These are phyloP conservation scores for Linnemannia exigua DNA, from an alignment of 192 early-diverging fungal genomes.

Conservation along the genomic window DNA sequence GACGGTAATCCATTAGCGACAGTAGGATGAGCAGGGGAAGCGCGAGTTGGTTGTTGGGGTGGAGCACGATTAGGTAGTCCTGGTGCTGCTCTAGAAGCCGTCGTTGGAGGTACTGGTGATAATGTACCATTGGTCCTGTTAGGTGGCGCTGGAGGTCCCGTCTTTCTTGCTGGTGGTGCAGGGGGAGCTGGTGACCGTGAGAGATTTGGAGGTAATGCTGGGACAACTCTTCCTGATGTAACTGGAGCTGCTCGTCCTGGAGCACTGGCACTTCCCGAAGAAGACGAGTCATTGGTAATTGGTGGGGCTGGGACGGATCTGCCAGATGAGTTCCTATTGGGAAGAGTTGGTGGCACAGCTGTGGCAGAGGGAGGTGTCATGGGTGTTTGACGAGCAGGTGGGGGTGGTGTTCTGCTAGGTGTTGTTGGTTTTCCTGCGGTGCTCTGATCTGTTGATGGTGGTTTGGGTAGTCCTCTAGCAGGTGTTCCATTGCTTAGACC, in stretches of 20 bases:
- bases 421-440: constrained; percentile 24
- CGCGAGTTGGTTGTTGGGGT: constrained; percentile 31
- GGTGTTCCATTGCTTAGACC: constrained; percentile 25
- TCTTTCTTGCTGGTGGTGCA: constrained; percentile 24
- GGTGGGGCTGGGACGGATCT: constrained; percentile 37
- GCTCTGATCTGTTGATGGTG: constrained; percentile 21
- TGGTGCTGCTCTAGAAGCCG: constrained; percentile 37
- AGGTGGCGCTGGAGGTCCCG: constrained; percentile 27
- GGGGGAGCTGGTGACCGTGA: constrained; percentile 30
- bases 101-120: constrained; percentile 21
- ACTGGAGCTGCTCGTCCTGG: constrained; percentile 17
- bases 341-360: constrained; percentile 17
- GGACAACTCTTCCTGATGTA: too few species aligned
- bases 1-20: not conserved
- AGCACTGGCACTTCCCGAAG: constrained; percentile 12
- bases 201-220: constrained; percentile 25
- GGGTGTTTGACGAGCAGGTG: constrained; percentile 31
- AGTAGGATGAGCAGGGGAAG: constrained; percentile 25
- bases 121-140: constrained; percentile 25
- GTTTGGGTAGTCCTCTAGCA: constrained; percentile 45
- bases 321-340: constrained; percentile 30
- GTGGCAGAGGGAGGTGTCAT: constrained; percentile 22
- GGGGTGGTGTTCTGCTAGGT: constrained; percentile 33
- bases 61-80: constrained; percentile 29
- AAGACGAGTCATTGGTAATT: constrained; percentile 16